These are phyloP conservation scores for Hirschfeldia incana DNA, from an alignment of 345 rosid genomes.

Conservation along the genomic window DNA sequence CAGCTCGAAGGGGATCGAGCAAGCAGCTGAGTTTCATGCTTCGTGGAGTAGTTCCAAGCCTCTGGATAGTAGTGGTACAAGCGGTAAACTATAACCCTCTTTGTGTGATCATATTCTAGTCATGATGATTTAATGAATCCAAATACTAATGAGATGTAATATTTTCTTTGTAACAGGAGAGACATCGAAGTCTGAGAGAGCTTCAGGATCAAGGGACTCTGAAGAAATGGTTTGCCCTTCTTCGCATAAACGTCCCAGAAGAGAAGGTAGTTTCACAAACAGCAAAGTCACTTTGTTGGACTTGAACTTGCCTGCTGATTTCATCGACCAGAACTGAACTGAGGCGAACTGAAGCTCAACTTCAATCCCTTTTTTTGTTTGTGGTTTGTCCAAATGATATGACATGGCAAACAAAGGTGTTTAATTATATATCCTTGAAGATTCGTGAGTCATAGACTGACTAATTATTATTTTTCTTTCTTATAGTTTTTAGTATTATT, in stretches of 20 bases:
- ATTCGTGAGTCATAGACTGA: not conserved
- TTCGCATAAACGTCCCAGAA: constrained; percentile 55
- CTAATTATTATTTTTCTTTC: constrained; percentile 2
- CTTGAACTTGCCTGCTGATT: constrained; percentile 78
- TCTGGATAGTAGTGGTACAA: constrained; percentile 41
- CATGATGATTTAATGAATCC: not conserved
- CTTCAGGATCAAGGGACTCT: constrained; percentile 12
- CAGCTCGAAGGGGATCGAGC: constrained; percentile 75
- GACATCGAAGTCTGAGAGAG: constrained; percentile 16
- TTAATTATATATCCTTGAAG: constrained; percentile 10
- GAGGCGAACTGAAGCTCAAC: constrained; percentile 3
- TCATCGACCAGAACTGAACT: constrained; percentile 10
- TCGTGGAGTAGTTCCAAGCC: constrained; percentile 53
- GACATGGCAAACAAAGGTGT: constrained; percentile 5
- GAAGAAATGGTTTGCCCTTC: constrained; percentile 9
- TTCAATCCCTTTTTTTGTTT: not conserved
- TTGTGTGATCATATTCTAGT: not conserved
- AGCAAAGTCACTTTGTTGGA: constrained; percentile 55
- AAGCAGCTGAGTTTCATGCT: constrained; percentile 58
- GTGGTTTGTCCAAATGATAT: constrained; percentile 19
- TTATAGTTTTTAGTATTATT: not conserved
- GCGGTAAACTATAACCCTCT: constrained; percentile 41
- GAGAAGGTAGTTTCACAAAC: constrained; percentile 37
- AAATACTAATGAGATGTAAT: not conserved
- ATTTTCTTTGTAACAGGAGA: constrained; percentile 22